Conservation (phyloP, 1,284 basidiomycete species). For the Pseudozyma flocculosa region DNA sequence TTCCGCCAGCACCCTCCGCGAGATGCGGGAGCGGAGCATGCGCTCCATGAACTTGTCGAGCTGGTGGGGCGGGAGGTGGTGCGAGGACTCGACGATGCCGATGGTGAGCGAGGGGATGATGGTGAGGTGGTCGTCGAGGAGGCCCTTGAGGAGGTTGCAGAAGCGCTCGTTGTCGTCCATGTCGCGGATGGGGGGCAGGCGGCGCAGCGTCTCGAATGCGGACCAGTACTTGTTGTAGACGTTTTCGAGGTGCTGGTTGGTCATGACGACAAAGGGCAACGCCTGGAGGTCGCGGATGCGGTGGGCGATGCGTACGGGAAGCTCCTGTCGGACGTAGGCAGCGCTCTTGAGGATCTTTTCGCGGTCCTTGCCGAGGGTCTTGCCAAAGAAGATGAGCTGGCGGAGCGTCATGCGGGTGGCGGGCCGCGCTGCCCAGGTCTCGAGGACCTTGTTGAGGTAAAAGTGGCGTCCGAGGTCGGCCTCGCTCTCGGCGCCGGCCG, state of each 20-base stretch:
- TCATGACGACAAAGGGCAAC: conserved; percentile 83
- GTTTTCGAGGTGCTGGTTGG: conserved; percentile 76
- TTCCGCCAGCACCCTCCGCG: conserved; percentile 80
- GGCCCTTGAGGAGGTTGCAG: conserved; percentile 69
- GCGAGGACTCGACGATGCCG: conserved; percentile 63
- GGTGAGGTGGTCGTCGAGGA: conserved; percentile 70
- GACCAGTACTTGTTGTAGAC: conserved; percentile 70
- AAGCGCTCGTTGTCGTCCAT: conserved; percentile 76
- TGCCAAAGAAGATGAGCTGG: conserved; percentile 68
- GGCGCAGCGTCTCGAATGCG: conserved; percentile 65
- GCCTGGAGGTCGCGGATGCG: conserved; percentile 81
- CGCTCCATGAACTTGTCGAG: conserved; percentile 85
- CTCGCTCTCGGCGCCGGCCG: conserved; percentile 15
- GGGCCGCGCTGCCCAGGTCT: conserved; percentile 74
- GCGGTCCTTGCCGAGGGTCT: conserved; percentile 36
- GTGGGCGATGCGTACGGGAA: conserved; percentile 84
- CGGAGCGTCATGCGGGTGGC: conserved; percentile 74
- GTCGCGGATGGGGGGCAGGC: conserved; percentile 72
- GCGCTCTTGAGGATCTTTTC: conserved; percentile 63
- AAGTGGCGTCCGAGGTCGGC: conserved; percentile 64
- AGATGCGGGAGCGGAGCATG: conserved; percentile 87
- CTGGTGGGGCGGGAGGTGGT: conserved; percentile 73
- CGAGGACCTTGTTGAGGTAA: conserved; percentile 80
- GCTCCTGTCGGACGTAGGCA: conserved; percentile 83
- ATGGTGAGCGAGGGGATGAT: conserved; percentile 43